These are phyloP conservation scores for Coemansia sp. DNA, from an alignment of 192 early-diverging fungal genomes.

Conservation along the genomic window DNA sequence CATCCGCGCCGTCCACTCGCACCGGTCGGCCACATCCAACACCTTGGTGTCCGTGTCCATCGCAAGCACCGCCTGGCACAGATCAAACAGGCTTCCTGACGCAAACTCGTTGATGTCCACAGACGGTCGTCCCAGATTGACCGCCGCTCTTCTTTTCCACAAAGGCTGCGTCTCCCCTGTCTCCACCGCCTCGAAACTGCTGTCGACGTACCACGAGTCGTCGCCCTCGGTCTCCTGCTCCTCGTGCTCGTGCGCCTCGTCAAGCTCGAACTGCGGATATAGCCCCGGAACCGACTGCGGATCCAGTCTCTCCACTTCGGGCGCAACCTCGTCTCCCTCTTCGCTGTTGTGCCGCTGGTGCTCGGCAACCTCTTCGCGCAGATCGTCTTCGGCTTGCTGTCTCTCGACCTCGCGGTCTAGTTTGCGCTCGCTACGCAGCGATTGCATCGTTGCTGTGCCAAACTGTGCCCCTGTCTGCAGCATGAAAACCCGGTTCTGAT, in stretches of 20 bases:
- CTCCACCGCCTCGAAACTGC: slow-evolving; percentile 11
- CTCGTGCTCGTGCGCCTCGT: neutral
- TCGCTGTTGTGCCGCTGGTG: slow-evolving; percentile 13
- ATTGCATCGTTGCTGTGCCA: neutral
- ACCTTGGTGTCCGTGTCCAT: slow-evolving; percentile 23
- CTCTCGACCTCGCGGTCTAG: slow-evolving; percentile 32
- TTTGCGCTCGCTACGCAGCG: neutral
- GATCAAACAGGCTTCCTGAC: slow-evolving; percentile 35
- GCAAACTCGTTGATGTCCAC: slow-evolving; percentile 7
- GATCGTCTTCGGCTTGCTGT: slow-evolving; percentile 45
- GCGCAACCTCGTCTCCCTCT: slow-evolving; percentile 22
- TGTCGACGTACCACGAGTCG: slow-evolving; percentile 54
- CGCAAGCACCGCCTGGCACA: slow-evolving; percentile 25
- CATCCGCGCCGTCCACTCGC: slow-evolving; percentile 44
- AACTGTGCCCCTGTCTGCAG: neutral
- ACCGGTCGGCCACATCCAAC: slow-evolving; percentile 33
- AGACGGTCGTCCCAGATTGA: slow-evolving; percentile 14
- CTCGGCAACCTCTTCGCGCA: slow-evolving; percentile 32
- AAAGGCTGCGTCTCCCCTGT: slow-evolving; percentile 14
- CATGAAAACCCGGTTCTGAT: neutral
- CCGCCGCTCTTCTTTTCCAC: slow-evolving; percentile 41
- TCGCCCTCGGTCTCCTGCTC: slow-evolving; percentile 14
- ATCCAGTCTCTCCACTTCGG: slow-evolving; percentile 44
- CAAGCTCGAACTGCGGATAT: slow-evolving; percentile 34
- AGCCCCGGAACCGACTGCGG: slow-evolving; percentile 37